Base-by-base conservation (phyloP, 2,329 filamentous ascomycete genomes). In the Aspergillus amoenus region DNA sequence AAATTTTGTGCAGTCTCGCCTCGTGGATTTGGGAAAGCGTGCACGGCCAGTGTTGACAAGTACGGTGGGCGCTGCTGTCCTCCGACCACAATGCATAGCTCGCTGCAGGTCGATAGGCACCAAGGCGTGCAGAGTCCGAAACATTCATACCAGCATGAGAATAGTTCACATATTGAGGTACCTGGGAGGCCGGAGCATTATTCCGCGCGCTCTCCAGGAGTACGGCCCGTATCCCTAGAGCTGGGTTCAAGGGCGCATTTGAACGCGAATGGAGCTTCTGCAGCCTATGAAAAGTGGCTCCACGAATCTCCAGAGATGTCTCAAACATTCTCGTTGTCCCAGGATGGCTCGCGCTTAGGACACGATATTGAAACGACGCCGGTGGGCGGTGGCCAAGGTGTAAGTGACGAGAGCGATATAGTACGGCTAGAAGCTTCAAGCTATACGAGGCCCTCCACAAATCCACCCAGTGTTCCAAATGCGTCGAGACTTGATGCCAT, bases 341-440 rank as follows among this genome's bases (percentile, higher is more conserved):
- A 39, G 17, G 17, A 32, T 11, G 9, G 17, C 13, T 22, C 18
- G 17, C 41, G 13, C 9, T 40, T 18, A n/a, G 24, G 18, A 15
- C 9, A 40, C 12, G 32, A 30, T 8, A 24, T 5, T 22, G 12
- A 6, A 27, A 2, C 46, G 21, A 84, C 85, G 60, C 95, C 95
- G 76, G 83, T 91, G 64, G 5, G 11, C 32, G 21, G 9, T 47
- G 11, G 11, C 11, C 27, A 24, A 4, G 27, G 15, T 27, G 21
- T 6, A 13, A 45, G 27, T 30, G 32, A 41, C 22, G 18, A 21
- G 8, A 40, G 30, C 21, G 21, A 17, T 37, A 47, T 32, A 53
- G 13, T 4, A 24, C 27, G 30, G 12, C 32, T n/a, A 32, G 93
- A 85, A 66, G 89, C 90, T 34, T 88, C 89, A 68, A 91, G 90